phyloP scores from a whole-genome alignment of 2,329 filamentous ascomycete species.

The Scortechinia acanthostroma region DNA sequence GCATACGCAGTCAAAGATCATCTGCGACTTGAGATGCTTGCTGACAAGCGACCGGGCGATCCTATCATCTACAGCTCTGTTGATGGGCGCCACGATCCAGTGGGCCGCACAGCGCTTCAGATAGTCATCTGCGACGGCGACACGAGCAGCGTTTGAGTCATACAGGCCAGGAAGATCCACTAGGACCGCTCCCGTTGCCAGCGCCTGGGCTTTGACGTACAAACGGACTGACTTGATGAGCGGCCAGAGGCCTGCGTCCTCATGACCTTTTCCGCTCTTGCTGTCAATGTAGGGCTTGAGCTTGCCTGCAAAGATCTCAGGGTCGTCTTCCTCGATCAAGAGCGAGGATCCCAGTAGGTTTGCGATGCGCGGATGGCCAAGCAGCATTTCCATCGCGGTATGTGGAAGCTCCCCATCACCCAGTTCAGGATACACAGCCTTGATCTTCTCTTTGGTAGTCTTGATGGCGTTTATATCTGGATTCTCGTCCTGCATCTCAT shows the following conservation, averaged over 20 bases:
- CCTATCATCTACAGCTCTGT: constrained; percentile 50
- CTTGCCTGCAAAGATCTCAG: background rate
- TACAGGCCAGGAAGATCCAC: constrained; percentile 36
- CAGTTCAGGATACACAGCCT: background rate
- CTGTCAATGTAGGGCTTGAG: background rate
- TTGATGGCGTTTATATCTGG: too few species aligned
- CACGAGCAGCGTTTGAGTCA: constrained; percentile 51
- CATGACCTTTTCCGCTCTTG: background rate
- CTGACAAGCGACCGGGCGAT: constrained; percentile 46
- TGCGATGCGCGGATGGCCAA: background rate
- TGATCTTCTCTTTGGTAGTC: background rate
- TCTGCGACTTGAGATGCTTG: constrained; percentile 45
- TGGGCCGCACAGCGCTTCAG: constrained; percentile 51
- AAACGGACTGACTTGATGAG: constrained; percentile 32
- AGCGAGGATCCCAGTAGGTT: background rate
- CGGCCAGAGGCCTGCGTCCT: constrained; percentile 23
- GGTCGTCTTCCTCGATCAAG: background rate
- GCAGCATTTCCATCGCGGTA: background rate
- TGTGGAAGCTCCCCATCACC: background rate
- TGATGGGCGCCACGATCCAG: constrained; percentile 58
- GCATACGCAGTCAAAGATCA: constrained; percentile 44
- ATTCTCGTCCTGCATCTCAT: too few species aligned
- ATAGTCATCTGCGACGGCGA: constrained; percentile 47
- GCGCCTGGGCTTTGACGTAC: constrained; percentile 35
- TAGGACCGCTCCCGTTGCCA: constrained; percentile 43